These are phyloP conservation scores for Chaetoceros tenuissimus DNA, from an alignment of 108 stramenopile species.

Conservation along the genomic window DNA sequence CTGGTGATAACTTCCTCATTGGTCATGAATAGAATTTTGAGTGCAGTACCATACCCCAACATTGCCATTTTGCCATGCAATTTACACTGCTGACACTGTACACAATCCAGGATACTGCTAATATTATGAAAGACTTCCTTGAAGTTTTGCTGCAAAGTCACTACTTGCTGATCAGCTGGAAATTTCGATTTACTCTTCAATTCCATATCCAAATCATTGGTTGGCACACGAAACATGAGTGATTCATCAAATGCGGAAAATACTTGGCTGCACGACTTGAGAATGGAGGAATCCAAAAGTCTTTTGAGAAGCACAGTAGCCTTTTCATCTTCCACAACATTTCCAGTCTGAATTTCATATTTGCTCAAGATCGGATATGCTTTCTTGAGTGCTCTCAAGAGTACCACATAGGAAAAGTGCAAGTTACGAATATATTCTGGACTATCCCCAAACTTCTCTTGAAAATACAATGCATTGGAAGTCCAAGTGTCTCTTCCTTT, in stretches of 20 bases:
- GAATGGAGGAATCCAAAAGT: conserved; percentile 68
- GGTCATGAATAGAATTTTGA: conserved; percentile 85
- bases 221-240: conserved; percentile 73
- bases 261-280: conserved; percentile 63
- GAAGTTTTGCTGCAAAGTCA: conserved; percentile 71
- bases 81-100: conserved; percentile 94
- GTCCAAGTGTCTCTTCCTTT: conserved; percentile 66
- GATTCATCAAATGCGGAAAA: conserved; percentile 93
- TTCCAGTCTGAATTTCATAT: conserved; percentile 73
- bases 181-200: neutral
- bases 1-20: conserved; percentile 26
- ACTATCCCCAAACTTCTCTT: conserved; percentile 65
- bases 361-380: conserved; percentile 62
- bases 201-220: neutral
- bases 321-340: conserved; percentile 75
- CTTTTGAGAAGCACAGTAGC: conserved; percentile 55
- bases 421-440: conserved; percentile 88
- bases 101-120: conserved; percentile 85
- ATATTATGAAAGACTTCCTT: conserved; percentile 92
- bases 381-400: conserved; percentile 80
- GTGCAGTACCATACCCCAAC: conserved; percentile 87
- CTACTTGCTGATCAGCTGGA: conserved; percentile 4
- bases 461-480: conserved; percentile 79
- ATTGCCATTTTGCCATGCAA: conserved; percentile 91
- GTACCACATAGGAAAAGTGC: conserved; percentile 90